phyloP scores from a whole-genome alignment of 2,329 filamentous ascomycete genomes.

The Phaeosphaeria sp. region DNA sequence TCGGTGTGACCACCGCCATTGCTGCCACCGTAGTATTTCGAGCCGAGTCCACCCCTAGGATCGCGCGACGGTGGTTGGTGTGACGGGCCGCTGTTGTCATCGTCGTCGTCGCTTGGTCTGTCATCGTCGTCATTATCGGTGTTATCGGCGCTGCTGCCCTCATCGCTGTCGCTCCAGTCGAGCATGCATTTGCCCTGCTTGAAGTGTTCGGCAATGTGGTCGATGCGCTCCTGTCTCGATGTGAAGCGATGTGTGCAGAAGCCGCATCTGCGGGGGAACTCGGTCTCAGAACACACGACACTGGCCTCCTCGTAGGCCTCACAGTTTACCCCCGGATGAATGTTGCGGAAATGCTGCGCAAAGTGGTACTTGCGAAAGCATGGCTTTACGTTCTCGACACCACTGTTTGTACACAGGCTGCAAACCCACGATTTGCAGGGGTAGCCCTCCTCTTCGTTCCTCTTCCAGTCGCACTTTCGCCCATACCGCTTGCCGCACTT shows the following conservation, averaged over 20 bases:
- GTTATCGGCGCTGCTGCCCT: constrained; percentile 29
- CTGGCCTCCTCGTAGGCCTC: constrained; percentile 41
- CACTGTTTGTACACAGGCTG: constrained; percentile 38
- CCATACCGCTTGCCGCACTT: constrained; percentile 48
- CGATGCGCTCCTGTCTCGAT: constrained; percentile 45
- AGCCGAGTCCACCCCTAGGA: constrained; percentile 22
- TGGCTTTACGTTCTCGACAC: constrained; percentile 44
- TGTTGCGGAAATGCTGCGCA: constrained; percentile 47
- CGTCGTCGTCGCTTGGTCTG: constrained; percentile 33
- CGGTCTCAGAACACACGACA: constrained; percentile 40
- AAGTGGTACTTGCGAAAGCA: constrained; percentile 48
- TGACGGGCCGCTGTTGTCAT: constrained; percentile 26
- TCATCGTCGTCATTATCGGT: constrained; percentile 33
- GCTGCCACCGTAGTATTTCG: constrained; percentile 26
- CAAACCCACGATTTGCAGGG: constrained; percentile 45
- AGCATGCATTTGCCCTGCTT: constrained; percentile 48
- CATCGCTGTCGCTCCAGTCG: constrained; percentile 43
- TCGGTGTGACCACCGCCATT: constrained; percentile 18
- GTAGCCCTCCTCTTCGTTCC: constrained; percentile 48
- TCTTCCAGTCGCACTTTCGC: constrained; percentile 49
- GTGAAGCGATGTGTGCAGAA: constrained; percentile 45
- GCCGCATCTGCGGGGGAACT: constrained; percentile 44
- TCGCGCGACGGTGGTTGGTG: constrained; percentile 26
- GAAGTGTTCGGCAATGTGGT: constrained; percentile 48
- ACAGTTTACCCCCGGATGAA: constrained; percentile 41